Conservation (phyloP, 2,329 filamentous ascomycete species). For the Ilyonectria robusta region DNA sequence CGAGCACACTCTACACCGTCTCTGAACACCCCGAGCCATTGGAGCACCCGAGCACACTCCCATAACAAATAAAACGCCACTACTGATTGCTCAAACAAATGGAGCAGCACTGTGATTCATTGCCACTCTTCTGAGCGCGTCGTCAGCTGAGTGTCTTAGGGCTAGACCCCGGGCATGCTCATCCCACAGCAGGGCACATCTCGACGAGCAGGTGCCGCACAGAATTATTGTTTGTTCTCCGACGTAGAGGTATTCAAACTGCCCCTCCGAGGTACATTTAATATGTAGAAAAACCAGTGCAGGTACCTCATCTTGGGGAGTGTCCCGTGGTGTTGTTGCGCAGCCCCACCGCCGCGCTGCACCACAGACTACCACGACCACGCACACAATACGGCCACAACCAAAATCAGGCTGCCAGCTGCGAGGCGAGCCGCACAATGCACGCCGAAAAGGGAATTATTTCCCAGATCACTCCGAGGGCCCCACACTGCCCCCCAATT, state of each 20-base stretch:
- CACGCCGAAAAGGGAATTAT: constrained; percentile 14
- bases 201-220: constrained; percentile 3
- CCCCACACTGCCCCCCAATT: constrained; percentile 13
- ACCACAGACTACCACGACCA: constrained; percentile 2
- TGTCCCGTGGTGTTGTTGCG: constrained; percentile 2
- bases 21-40: not conserved
- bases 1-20: not conserved
- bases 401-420: not conserved
- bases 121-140: not conserved
- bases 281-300: not conserved
- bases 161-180: not conserved
- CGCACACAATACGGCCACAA: not conserved
- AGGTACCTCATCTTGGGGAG: not conserved
- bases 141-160: not conserved
- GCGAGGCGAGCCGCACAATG: not conserved
- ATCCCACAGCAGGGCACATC: not conserved
- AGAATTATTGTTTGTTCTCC: not conserved
- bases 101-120: not conserved
- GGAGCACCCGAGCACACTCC: not conserved
- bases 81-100: not conserved
- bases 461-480: constrained; percentile 26
- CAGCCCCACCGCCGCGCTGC: not conserved
- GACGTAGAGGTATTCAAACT: not conserved
- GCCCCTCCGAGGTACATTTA: not conserved
- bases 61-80: not conserved